Evolutionary conservation across 176 grass and related monocot species (phyloP), one percentile per base, ranked within the genome.

Genomic region (Puccinellia tenuiflora): DNA sequence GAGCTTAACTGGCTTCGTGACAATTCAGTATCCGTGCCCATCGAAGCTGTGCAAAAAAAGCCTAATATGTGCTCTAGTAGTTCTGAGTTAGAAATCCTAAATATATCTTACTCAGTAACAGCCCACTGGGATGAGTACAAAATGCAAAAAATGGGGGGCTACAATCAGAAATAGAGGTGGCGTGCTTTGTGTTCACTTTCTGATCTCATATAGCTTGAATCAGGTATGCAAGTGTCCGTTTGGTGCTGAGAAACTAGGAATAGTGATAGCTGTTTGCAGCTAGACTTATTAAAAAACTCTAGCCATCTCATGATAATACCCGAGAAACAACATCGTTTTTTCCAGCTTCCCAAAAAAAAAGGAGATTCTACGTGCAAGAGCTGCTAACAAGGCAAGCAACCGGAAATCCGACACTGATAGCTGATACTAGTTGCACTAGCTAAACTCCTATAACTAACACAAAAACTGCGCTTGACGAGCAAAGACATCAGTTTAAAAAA

Each of bases 1-100:
- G 4, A 51, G 17, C 55, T 18, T 37, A 68, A 79, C n/a, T 86
- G 26, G 28, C 76, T 45, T 42, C 54, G 34, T 3, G 9, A 10
- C 14, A 72, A 73, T 45, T 46, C 45, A 73, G 54, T 17, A 77
- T 33, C 37, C 26, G 2, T 53, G 8, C 63, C 5, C 14, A 83
- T 4, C 50, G 74, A 86, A 75, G 45, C 16, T 56, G 53, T 61
- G 54, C 54, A 52, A 57, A 22, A 47, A 86, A 84, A 68, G 21
- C 24, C 22, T 7, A 79, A 59, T 18, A 11, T 68, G 13, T 67
- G 69, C 33, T 63, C 60, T 33, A 47, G 28, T 62, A 78, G 12
- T 51, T 34, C 50, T 68, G 8, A 42, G 68, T 25, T 38, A 26
- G 56, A 30, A 83, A 74, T 37, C 21, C 14, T 45, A 80, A 37